Evolutionary conservation across 352 stramenopile genomes (phyloP), one percentile per base, ranked within the genome.

Genomic region (Phytophthora ohioensis): DNA sequence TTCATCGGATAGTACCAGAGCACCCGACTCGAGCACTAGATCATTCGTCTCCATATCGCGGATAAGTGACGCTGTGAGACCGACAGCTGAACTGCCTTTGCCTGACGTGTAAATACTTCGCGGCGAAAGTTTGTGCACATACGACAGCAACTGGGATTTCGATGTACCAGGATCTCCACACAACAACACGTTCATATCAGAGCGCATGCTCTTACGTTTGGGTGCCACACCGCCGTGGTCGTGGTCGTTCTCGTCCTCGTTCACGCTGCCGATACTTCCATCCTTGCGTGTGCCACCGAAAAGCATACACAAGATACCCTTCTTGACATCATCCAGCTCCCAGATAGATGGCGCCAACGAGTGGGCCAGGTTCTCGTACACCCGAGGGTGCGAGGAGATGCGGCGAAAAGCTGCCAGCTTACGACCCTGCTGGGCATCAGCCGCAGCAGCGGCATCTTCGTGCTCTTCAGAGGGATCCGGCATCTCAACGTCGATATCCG

Each of bases 261-360:
- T 81, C 21, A 85, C 67, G 36, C 77, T 82, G 13, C 78, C 81
- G 11, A 56, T 67, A 43, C 88, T 75, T 46, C 83, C 79, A 47
- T 95, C 87, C 52, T 94, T 94, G 38, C 85, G 85, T 64, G 96
- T 98, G 9, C 98, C 98, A 21, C 98, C 98, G 73, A 99, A 99
- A 17, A 99, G 87, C 97, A 99, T 98, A 73, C 97, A 99, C 43
- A 99, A 75, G 11, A 99, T 93, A 0, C 96, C 98, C 65, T 99
- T 99, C 75, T 99, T 99, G 5, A 99, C 97, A 77, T 99, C 97
- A 51, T 99, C 97, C 53, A 99, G 80, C 77, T 99, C 98, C 91
- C 91, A 95, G 38, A 96, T 95, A 12, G 88, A 95, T 52, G 89
- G 90, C 5, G 90, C 89, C 3, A 96, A 60, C 12, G 89, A 96